Evolutionary conservation across 179 eudicot genomes (phyloP).

Genomic region (Beta corolliflora): DNA sequence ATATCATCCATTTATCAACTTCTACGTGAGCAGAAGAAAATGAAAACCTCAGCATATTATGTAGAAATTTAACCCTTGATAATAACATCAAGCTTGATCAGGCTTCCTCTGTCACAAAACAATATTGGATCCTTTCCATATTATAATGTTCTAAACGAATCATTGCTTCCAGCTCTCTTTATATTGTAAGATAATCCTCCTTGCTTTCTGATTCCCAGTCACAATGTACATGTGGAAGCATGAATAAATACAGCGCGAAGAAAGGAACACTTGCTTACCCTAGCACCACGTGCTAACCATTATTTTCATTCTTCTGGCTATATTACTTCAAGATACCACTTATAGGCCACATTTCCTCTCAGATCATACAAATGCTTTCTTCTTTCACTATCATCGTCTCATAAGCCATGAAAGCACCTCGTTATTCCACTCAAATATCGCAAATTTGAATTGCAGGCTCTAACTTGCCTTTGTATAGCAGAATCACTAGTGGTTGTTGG

Average conservation of each 20-base stretch:
- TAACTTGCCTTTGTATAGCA: neutral
- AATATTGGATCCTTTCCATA: neutral
- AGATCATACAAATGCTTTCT: neutral
- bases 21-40: neutral
- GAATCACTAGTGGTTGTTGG: neutral
- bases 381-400: neutral
- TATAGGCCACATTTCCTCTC: neutral
- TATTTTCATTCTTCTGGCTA: neutral
- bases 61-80: neutral
- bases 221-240: neutral
- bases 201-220: neutral
- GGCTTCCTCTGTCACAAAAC: neutral
- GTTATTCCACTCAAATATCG: neutral
- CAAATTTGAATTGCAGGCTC: neutral
- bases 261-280: neutral
- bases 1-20: neutral
- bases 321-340: neutral
- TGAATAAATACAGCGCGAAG: neutral
- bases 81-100: neutral
- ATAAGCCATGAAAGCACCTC: conserved; percentile 3
- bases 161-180: neutral
- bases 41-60: neutral
- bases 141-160: neutral
- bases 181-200: neutral
- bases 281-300: neutral